Evolutionary conservation across 148 eudicot species (phyloP).

Genomic region (Camellia sinensis): DNA sequence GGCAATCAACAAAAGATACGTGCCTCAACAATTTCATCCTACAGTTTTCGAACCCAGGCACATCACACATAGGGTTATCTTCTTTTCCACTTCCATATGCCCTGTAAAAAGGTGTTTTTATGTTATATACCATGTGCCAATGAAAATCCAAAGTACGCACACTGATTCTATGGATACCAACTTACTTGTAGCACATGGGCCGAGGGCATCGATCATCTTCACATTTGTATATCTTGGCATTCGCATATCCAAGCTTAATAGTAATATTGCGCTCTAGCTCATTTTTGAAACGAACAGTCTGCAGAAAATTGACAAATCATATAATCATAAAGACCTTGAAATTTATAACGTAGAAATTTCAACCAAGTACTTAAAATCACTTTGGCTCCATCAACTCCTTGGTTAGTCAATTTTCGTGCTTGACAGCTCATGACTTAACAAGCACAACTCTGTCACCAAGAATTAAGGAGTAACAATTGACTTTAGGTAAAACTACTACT

Average conservation of each 20-base stretch:
- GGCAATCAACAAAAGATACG: slow-evolving; percentile 97
- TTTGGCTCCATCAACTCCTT: neutral
- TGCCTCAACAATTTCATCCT: slow-evolving; percentile 93
- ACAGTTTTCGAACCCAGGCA: slow-evolving; percentile 86
- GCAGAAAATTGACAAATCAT: slow-evolving; percentile 23
- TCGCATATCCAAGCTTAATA: slow-evolving; percentile 97
- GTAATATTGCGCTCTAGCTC: slow-evolving; percentile 97
- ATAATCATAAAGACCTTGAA: neutral
- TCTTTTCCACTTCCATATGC: slow-evolving; percentile 99
- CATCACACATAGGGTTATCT: slow-evolving; percentile 92
- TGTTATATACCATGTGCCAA: neutral
- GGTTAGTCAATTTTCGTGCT: neutral
- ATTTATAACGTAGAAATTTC: neutral
- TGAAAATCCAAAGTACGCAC: neutral
- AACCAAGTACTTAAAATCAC: neutral
- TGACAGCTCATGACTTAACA: neutral
- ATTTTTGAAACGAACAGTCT: slow-evolving; percentile 98
- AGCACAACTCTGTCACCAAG: neutral
- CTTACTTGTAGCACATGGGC: slow-evolving; percentile 89
- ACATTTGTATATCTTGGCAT: slow-evolving; percentile 95
- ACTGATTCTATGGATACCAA: slow-evolving; percentile 8
- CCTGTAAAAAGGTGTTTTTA: slow-evolving; percentile 38
- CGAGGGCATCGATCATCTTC: slow-evolving; percentile 95
- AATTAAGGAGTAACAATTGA: neutral
- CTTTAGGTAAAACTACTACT: neutral